These are phyloP conservation scores for Candida stauntonica DNA, from an alignment of 805 yeast genomes.

Conservation along the genomic window DNA sequence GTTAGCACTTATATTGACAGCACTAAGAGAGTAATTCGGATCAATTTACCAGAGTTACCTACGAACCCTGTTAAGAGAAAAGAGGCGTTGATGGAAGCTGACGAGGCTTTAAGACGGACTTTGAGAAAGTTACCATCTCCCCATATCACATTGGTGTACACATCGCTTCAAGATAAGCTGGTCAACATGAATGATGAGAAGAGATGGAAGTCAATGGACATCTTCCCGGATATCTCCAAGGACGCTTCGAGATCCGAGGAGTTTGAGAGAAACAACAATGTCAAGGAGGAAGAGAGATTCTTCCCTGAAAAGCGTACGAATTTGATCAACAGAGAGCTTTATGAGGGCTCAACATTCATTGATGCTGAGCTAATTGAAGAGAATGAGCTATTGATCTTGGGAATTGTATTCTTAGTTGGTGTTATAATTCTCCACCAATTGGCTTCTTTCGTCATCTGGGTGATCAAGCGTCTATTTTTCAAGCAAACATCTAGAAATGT, in stretches of 20 bases:
- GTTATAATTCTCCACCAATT: conserved; percentile 9
- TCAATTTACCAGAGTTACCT: conserved; percentile 53
- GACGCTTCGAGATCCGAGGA: conserved; percentile 48
- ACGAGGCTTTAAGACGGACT: conserved; percentile 43
- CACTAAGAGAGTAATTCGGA: conserved; percentile 53
- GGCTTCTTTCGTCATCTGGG: not conserved
- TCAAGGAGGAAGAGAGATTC: conserved; percentile 27
- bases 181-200: conserved; percentile 26
- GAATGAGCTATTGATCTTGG: conserved; percentile 43
- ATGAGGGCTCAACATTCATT: conserved; percentile 34
- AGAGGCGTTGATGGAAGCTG: conserved; percentile 31
- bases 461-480: not conserved
- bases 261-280: conserved; percentile 45
- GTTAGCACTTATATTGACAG: conserved; percentile 59
- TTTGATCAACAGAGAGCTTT: conserved; percentile 27
- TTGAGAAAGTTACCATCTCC: conserved; percentile 76
- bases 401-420: conserved; percentile 26
- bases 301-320: conserved; percentile 32
- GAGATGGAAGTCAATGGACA: conserved; percentile 33
- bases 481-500: not conserved
- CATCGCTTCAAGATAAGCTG: conserved; percentile 33
- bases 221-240: conserved; percentile 53
- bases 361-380: conserved; percentile 45
- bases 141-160: conserved; percentile 53
- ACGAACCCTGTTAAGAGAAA: conserved; percentile 29